Evolutionary conservation across 192 early-diverging fungal species (phyloP), one percentile per base, ranked within the genome.

Genomic region (Backusella sp.): DNA sequence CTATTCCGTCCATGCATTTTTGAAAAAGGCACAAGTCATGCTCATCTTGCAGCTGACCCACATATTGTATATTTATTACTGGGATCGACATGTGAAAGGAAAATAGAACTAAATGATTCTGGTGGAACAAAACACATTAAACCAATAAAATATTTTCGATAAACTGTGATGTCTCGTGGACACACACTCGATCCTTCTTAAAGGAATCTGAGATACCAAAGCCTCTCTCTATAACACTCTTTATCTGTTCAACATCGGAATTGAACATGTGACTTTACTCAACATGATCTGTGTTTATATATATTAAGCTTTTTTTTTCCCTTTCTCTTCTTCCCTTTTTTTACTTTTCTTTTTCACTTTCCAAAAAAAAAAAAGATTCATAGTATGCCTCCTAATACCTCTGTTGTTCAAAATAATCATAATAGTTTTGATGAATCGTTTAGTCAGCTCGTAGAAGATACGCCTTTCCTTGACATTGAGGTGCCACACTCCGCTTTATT

Each of bases 401-500:
- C 68, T 37, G 19, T 28, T 26, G 42, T 49, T 71, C 26, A 71
- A 32, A 39, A 71, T 46, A 15, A 23, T 46, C 34, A 44, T 53
- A 30, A 72, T 17, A 62, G 26, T 28, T 62, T 62, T 62, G 56
- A 62, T 62, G 56, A 28, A 28, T 77, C 35, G 36, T 53, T 73
- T 15, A 65, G 75, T 35, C 37, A 75, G 19, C 17, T 80, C 1
- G 79, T 82, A 49, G 68, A 82, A 66, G 15, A 78, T 4, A 68
- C 73, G 28, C 77, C 75, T 42, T 77, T 39, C 52, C 32, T 88
- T 30, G 79, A 86, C 75, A 73, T 91, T 56, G 85, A 84, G 2
- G 91, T 94, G 32, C 76, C 73, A 23, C 82, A 86, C 69, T 79
- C 83, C 35, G 80, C 86, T 52, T 76, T 94, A 42, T 89, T 94